Percentiles rank a stretch among this genome's conserved stretches.
Conservation (phyloP, 2,329 filamentous ascomycete genomes). For the Dactylellina cionopaga region DNA sequence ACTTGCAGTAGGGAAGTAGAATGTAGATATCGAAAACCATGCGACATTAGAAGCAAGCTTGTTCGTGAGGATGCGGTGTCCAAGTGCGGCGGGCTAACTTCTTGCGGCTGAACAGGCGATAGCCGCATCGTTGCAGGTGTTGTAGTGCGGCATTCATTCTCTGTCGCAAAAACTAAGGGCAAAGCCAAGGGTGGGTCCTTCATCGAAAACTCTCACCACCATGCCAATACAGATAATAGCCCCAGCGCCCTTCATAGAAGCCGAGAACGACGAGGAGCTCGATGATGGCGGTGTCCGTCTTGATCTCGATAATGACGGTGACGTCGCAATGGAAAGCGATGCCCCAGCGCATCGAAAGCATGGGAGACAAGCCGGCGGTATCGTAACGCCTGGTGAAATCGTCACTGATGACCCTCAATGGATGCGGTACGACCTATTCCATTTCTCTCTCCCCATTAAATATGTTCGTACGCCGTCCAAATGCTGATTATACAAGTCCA, state of each 20-base stretch:
- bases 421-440: constrained; percentile 73
- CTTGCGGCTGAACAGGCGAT: too few species aligned
- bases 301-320: constrained; percentile 57
- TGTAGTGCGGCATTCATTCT: too few species aligned
- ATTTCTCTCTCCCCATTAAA: constrained; percentile 4
- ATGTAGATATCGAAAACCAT: too few species aligned
- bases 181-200: too few species aligned
- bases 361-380: constrained; percentile 57
- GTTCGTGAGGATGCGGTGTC: too few species aligned
- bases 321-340: constrained; percentile 36
- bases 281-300: constrained; percentile 70
- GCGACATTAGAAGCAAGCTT: too few species aligned
- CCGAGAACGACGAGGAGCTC: constrained; percentile 74
- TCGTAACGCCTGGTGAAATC: constrained; percentile 87
- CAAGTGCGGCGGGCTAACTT: too few species aligned
- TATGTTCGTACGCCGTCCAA: neutral
- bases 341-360: constrained; percentile 10
- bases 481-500: constrained; percentile 62
- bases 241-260: constrained; percentile 59
- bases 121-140: too few species aligned
- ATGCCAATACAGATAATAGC: constrained; percentile 53
- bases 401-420: constrained; percentile 94
- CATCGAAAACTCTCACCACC: too few species aligned
- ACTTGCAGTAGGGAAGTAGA: too few species aligned
- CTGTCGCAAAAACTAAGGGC: too few species aligned